Evolutionary conservation across 176 grass and related monocot genomes (phyloP).

Genomic region (Carex pumila): DNA sequence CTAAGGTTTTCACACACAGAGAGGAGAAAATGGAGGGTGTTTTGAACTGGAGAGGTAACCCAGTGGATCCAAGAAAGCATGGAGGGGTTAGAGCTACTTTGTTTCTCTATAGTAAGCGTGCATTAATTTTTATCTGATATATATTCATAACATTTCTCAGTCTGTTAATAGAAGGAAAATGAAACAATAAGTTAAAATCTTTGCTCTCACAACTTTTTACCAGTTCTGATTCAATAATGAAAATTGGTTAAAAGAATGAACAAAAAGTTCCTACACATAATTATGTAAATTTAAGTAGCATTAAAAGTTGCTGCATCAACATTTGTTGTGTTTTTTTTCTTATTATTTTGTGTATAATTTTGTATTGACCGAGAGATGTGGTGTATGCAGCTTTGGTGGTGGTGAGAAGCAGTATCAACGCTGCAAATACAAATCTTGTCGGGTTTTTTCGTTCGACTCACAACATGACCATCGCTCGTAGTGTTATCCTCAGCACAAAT

Average conservation of each 20-base stretch:
- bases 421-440: conserved; percentile 15
- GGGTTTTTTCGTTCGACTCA: conserved; percentile 15
- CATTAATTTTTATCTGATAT: neutral
- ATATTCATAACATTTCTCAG: neutral
- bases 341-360: neutral
- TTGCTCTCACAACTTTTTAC: neutral
- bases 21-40: conserved; percentile 12
- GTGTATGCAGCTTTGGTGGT: conserved; percentile 11
- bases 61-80: conserved; percentile 39
- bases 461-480: conserved; percentile 16
- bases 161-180: too few species aligned
- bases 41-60: conserved; percentile 59
- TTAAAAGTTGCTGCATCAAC: neutral
- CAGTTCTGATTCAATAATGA: neutral
- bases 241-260: neutral
- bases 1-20: neutral
- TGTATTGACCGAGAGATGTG: neutral
- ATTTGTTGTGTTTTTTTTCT: neutral
- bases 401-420: conserved; percentile 19
- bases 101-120: conserved; percentile 52
- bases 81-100: conserved; percentile 54
- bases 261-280: neutral
- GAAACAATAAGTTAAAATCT: too few species aligned
- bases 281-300: neutral
- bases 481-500: conserved; percentile 10